These are phyloP conservation scores for Aspergillus tamarii DNA, from an alignment of 2,329 filamentous ascomycete species.

Conservation along the genomic window DNA sequence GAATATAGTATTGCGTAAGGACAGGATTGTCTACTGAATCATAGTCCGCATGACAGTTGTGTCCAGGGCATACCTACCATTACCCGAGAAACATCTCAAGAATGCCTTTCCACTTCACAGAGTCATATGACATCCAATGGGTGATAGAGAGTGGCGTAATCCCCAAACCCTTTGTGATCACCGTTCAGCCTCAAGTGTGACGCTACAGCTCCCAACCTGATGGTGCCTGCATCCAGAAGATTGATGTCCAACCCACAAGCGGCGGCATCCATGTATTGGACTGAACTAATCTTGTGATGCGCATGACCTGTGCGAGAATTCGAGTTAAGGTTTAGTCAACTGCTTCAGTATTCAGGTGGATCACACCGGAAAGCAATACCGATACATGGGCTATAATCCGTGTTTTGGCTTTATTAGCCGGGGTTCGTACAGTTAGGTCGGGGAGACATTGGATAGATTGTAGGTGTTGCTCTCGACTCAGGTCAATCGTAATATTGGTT, in stretches of 20 bases:
- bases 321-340: background rate
- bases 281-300: background rate
- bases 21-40: too few species aligned
- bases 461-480: background rate
- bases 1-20: background rate
- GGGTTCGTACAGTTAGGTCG: background rate
- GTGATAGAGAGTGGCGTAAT: background rate
- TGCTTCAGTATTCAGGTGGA: background rate
- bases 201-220: too few species aligned
- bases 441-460: background rate
- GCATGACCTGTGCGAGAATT: background rate
- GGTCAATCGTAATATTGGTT: background rate
- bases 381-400: background rate
- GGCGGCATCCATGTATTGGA: background rate
- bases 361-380: background rate
- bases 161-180: background rate
- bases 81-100: rapidly evolving
- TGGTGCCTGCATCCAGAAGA: background rate
- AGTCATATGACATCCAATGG: background rate
- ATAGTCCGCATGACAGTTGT: background rate
- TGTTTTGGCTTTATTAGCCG: background rate
- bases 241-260: background rate
- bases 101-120: background rate
- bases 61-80: background rate
- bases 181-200: background rate